Evolutionary conservation across 2,329 filamentous ascomycete genomes (phyloP), one percentile per base, ranked within the genome.

Genomic region (Huntiella bhutanensis): DNA sequence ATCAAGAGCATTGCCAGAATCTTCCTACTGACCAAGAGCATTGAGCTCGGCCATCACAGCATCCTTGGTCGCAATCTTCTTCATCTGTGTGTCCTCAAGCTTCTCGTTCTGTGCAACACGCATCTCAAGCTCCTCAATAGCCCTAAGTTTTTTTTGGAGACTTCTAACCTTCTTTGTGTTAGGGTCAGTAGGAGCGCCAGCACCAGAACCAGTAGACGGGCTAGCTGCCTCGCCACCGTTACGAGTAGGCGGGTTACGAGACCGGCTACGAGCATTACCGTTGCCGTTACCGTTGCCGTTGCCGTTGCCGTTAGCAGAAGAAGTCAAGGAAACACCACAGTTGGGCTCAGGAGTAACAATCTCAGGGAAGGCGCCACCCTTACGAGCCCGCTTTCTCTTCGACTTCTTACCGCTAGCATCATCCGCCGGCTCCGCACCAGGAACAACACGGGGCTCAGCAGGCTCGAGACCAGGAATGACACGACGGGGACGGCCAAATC

Each of bases 91-190:
- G 58, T 95, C 88, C 66, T 98, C 91, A 51, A 98, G 67, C 70
- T 95, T 96, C 70, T 98, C 91, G 4, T 88, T 88, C 33, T 81
- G 80, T 2, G 88, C 91, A 54, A 87, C 77, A 48, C 91, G 77
- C 87, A 96, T 95, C 69, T 96, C 94, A 51, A 98, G 67, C 60
- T 98, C 91, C 59, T 98, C 91, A 58, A 98, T 98, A 8, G 91
- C 91, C 15, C 91, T 77, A 52, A 98, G 82, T 73, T 98, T 98
- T 75, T 98, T 98, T 60, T 94, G 72, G 52, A 98, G 70, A 50
- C 84, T 84, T 47, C 91, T 73, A 51, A 95, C 75, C 69, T 96
- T 98, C 76, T 96, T 98, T 39, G 92, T 86, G 51, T 82, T 76
- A n/a, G 82, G 78, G 54, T 62, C 79, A 68, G 65, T 73, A 58